Evolutionary conservation across 352 stramenopile genomes (phyloP).

Genomic region (Phytophthora capsici): DNA sequence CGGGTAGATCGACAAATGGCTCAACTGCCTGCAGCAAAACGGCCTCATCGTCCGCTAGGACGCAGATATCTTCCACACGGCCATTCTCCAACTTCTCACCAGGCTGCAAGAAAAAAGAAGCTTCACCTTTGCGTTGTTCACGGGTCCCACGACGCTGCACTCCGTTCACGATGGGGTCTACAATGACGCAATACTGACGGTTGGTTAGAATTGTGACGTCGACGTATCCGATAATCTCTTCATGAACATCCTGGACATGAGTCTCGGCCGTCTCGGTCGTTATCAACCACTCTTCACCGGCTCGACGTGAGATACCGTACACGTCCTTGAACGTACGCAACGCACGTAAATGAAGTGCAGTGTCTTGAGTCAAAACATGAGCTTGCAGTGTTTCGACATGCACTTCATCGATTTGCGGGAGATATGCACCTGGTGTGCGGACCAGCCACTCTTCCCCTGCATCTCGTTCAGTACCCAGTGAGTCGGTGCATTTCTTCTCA

Average conservation of each 20-base stretch:
- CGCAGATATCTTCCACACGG: slow-evolving; percentile 68
- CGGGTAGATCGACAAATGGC: slow-evolving; percentile 53
- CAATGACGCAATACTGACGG: slow-evolving; percentile 83
- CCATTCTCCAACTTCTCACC: slow-evolving; percentile 66
- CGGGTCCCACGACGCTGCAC: slow-evolving; percentile 76
- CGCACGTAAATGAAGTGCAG: slow-evolving; percentile 67
- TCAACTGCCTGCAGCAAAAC: slow-evolving; percentile 79
- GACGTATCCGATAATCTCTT: slow-evolving; percentile 70
- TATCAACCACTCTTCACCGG: slow-evolving; percentile 83
- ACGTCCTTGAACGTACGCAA: slow-evolving; percentile 80
- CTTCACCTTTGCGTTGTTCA: slow-evolving; percentile 75
- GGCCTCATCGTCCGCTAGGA: slow-evolving; percentile 80
- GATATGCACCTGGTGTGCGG: slow-evolving; percentile 69
- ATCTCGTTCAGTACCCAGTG: slow-evolving; percentile 61
- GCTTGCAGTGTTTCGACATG: slow-evolving; percentile 65
- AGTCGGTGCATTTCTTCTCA: slow-evolving; percentile 82
- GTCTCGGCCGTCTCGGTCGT: slow-evolving; percentile 75
- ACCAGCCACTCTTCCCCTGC: slow-evolving; percentile 86
- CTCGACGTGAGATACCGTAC: slow-evolving; percentile 71
- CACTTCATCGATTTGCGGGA: slow-evolving; percentile 81
- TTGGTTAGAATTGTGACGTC: slow-evolving; percentile 76
- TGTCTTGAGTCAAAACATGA: slow-evolving; percentile 71
- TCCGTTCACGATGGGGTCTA: slow-evolving; percentile 71
- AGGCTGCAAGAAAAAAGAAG: slow-evolving; percentile 76
- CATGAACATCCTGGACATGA: slow-evolving; percentile 81